Percentiles rank a stretch among this genome's conserved stretches.
phyloP scores from a whole-genome alignment of 495 filamentous ascomycete genomes.

The Talaromyces proteolyticus region DNA sequence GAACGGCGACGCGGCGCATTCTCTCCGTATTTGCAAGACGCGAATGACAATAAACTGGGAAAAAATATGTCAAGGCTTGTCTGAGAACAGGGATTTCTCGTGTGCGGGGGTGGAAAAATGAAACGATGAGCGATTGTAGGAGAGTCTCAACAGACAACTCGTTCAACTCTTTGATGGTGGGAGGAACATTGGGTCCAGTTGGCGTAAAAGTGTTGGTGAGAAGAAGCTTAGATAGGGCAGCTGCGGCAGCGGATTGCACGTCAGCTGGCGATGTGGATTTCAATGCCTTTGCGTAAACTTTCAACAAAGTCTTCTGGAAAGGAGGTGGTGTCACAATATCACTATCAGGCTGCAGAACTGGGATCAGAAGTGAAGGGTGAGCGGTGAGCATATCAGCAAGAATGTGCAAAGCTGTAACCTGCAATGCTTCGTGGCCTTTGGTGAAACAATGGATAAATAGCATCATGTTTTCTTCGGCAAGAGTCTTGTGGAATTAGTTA shows the following conservation, averaged over 20 bases:
- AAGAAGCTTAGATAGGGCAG: constrained; percentile 79
- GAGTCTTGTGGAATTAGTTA: constrained; percentile 36
- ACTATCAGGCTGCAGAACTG: constrained; percentile 30
- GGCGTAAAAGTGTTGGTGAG: constrained; percentile 55
- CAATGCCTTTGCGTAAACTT: constrained; percentile 72
- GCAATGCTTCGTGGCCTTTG: constrained; percentile 84
- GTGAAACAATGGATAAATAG: constrained; percentile 94
- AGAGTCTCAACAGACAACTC: constrained; percentile 52
- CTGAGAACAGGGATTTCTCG: constrained; percentile 77
- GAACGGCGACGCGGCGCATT: constrained; percentile 66
- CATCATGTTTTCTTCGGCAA: constrained; percentile 88
- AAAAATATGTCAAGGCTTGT: constrained; percentile 88
- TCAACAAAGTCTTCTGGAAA: constrained; percentile 58
- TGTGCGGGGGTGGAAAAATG: constrained; percentile 88
- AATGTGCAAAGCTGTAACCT: constrained; percentile 85
- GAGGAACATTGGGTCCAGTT: constrained; percentile 28
- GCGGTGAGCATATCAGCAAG: constrained; percentile 89
- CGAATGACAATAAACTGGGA: constrained; percentile 91
- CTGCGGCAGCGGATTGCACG: constrained; percentile 77
- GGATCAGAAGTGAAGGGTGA: constrained; percentile 69
- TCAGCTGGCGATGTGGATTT: constrained; percentile 60
- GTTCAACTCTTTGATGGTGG: constrained; percentile 42
- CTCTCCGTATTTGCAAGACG: constrained; percentile 70
- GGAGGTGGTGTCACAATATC: constrained; percentile 33
- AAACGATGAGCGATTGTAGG: constrained; percentile 71